Percentiles rank a stretch among this genome's conserved stretches.
phyloP scores from a whole-genome alignment of 139 green algal species.

The Chlorella sorokiniana region DNA sequence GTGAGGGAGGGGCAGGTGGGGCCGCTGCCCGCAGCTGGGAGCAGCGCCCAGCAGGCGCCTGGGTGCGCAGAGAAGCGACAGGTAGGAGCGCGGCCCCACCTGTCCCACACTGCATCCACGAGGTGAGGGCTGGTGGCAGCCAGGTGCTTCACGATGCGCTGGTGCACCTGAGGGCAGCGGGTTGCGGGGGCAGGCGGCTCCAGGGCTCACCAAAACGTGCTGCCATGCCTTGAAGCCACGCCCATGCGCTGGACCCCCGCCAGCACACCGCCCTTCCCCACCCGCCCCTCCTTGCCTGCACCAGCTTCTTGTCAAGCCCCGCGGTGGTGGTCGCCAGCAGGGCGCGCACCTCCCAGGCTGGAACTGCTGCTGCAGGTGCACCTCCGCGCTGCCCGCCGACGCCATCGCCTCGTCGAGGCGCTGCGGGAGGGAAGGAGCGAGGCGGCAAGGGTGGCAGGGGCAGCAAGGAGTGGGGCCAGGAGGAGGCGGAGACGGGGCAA shows the following conservation, averaged over 20 bases:
- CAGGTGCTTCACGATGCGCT: conserved; percentile 55
- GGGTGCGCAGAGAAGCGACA: no score
- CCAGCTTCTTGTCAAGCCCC: conserved; percentile 45
- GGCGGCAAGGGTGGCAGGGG: neutral
- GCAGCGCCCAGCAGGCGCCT: no score
- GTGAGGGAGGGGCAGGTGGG: neutral
- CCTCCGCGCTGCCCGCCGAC: conserved; percentile 36
- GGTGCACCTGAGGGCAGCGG: neutral
- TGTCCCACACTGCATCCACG: conserved; percentile 44
- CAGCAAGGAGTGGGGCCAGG: neutral
- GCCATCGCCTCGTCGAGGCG: conserved; percentile 17
- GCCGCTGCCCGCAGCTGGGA: neutral
- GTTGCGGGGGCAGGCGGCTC: neutral
- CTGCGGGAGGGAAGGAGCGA: neutral
- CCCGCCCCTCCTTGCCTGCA: conserved; percentile 23
- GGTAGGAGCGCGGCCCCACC: neutral
- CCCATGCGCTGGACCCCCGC: neutral
- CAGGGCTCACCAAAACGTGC: neutral
- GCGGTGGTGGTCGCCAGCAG: conserved; percentile 32
- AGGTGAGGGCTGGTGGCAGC: conserved; percentile 39
- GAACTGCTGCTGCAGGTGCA: conserved; percentile 51
- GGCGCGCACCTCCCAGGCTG: conserved; percentile 33
- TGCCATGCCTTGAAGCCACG: neutral
- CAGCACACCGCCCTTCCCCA: neutral
- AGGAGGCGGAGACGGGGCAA: neutral